Conservation (phyloP, 2,329 filamentous ascomycete species). For the Ophiostoma populinum region DNA sequence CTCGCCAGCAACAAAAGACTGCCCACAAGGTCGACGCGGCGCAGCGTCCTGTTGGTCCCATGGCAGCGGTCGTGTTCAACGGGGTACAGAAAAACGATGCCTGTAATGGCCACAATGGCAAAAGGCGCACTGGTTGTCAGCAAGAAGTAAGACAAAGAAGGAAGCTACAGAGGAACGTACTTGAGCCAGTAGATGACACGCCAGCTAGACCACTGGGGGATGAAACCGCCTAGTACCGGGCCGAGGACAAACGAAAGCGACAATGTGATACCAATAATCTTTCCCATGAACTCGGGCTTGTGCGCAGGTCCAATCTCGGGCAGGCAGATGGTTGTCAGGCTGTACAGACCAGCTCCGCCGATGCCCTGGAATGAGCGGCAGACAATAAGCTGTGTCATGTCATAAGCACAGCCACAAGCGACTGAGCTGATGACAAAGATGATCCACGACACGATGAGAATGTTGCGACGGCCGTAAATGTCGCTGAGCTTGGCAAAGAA, state of each 20-base stretch:
- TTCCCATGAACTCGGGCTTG: constrained; percentile 35
- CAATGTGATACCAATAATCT: constrained; percentile 36
- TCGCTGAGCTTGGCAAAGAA: constrained; percentile 19
- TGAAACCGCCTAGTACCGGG: constrained; percentile 37
- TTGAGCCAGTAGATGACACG: constrained; percentile 46
- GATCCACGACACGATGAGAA: constrained; percentile 19
- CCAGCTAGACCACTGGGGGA: constrained; percentile 37
- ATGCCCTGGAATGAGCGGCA: constrained; percentile 42
- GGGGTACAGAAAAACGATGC: constrained; percentile 23
- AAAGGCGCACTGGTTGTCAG: constrained; percentile 4
- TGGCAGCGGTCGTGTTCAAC: constrained; percentile 6
- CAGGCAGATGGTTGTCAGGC: constrained; percentile 37
- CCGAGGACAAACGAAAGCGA: constrained; percentile 41
- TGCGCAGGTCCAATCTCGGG: constrained; percentile 37
- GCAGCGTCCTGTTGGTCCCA: constrained; percentile 4
- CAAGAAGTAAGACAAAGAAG: not conserved
- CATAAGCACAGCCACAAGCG: constrained; percentile 21
- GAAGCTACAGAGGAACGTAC: constrained; percentile 23
- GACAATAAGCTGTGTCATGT: constrained; percentile 25
- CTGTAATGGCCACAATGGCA: constrained; percentile 22
- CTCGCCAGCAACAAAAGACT: constrained; percentile 29
- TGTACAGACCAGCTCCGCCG: constrained; percentile 44
- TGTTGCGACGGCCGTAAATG: constrained; percentile 24
- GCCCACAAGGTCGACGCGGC: constrained; percentile 12
- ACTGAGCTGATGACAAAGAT: constrained; percentile 25